Conservation (phyloP, 257 asterid species). For the Salvia rosmarinus region DNA sequence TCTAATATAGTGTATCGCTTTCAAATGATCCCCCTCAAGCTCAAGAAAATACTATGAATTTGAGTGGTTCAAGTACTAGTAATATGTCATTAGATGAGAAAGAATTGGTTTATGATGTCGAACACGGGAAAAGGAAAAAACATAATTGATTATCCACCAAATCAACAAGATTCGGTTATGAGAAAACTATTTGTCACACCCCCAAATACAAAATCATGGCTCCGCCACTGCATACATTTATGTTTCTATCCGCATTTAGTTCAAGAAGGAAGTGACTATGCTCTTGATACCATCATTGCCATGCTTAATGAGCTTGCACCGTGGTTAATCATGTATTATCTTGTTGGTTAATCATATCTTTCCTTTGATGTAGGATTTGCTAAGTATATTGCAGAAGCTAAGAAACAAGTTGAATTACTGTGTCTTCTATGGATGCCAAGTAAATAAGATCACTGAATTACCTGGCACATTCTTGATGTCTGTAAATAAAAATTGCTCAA, state of each 20-base stretch:
- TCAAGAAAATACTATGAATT: too few relatives aligned
- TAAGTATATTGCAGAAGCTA: conserved; percentile 63
- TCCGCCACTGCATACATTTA: too few relatives aligned
- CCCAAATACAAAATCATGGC: too few relatives aligned
- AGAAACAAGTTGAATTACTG: conserved; percentile 77
- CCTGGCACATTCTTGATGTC: background rate
- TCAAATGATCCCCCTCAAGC: too few relatives aligned
- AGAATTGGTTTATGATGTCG: too few relatives aligned
- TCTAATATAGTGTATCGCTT: too few relatives aligned
- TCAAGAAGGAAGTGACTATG: background rate
- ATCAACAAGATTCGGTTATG: too few relatives aligned
- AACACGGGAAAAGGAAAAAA: too few relatives aligned
- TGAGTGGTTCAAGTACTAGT: too few relatives aligned
- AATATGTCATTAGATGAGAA: too few relatives aligned
- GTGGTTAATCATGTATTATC: background rate
- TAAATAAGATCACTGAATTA: conserved; percentile 28
- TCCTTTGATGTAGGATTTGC: conserved; percentile 69
- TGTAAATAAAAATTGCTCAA: background rate
- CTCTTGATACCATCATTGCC: background rate
- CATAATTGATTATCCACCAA: too few relatives aligned
- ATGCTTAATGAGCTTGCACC: conserved; percentile 18
- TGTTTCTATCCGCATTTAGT: conserved; percentile 12
- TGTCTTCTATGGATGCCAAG: conserved; percentile 93
- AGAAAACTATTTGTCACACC: too few relatives aligned
- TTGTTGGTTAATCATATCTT: conserved; percentile 18